These are phyloP conservation scores for Astrephomene gubernaculifera DNA, from an alignment of 139 green algal species.

Conservation along the genomic window DNA sequence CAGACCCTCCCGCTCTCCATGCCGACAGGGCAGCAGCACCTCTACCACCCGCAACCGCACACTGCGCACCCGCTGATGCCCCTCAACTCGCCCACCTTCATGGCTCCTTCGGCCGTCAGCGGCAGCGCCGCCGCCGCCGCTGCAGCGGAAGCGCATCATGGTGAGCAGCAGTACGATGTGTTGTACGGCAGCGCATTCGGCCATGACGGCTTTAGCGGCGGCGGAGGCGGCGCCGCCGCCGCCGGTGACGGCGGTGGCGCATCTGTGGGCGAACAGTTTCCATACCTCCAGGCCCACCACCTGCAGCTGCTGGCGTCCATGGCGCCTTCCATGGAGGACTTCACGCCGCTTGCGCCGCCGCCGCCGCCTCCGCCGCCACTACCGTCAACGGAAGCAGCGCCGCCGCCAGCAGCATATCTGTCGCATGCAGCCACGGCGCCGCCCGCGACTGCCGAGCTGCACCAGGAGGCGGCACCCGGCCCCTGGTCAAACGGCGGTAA, in stretches of 20 bases:
- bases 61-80: no score
- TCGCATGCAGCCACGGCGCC: neutral
- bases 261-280: neutral
- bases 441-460: neutral
- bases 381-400: neutral
- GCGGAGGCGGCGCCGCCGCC: neutral
- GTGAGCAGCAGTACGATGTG: neutral
- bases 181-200: neutral
- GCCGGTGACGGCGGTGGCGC: neutral
- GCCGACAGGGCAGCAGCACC: no score
- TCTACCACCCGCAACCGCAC: no score
- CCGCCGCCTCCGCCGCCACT: neutral
- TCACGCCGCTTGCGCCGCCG: no score
- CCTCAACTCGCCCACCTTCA: no score
- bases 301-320: neutral
- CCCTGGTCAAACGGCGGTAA: neutral
- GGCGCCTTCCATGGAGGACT: no score
- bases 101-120: neutral
- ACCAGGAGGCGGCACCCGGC: neutral
- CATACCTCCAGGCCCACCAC: neutral
- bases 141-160: neutral
- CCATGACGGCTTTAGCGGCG: neutral
- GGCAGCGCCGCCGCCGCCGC: neutral
- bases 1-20: no score
- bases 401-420: no score